Evolutionary conservation across 1,284 basidiomycete genomes (phyloP), one percentile per base, ranked within the genome.

Genomic region (Pseudozyma thailandica): DNA sequence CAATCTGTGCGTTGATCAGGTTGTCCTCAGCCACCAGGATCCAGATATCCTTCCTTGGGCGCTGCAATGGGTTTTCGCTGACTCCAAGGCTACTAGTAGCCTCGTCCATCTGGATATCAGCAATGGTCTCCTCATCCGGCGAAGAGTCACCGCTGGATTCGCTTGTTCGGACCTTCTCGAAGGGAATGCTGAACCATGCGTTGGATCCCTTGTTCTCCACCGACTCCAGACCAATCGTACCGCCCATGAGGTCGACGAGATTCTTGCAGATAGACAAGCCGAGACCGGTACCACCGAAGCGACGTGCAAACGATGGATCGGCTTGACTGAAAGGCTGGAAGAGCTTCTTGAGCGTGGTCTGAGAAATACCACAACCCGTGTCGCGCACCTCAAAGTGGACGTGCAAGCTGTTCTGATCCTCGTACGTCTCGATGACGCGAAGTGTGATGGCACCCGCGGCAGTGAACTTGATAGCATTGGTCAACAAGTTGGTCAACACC

Each of bases 381-480:
- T 84, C 83, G 31, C 75, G 65, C 9, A 84, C 75, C 41, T 81
- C 74, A 49, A 83, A 83, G 20, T 72, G 71, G 9, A 82, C 75
- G 26, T 72, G 58, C 3, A 83, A 45, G 31, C 52, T 68, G 25
- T 66, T 57, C 12, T 68, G 62, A 23, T 78, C 69, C 53, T 83
- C 81, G 26, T 55, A 69, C 2, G 76, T 62, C 44, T 77, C 74
- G 45, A 74, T 66, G 49, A 81, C 66, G 0, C 69, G 58, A 20
- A 84, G 71, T 23, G 78, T 81, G 68, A 84, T 80, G 26, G 69
- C 55, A 38, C 84, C 84, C 0, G 47, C 21, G 20, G 78, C 66
- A 13, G 82, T 83, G 60, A 84, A 84, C 48, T 84, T 84, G 77
- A 84, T 79, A n/a, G 83, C 82, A 61, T 85, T 85, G 33, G 82